phyloP scores from a whole-genome alignment of 2,329 filamentous ascomycete species.

The Epichloe baconii region DNA sequence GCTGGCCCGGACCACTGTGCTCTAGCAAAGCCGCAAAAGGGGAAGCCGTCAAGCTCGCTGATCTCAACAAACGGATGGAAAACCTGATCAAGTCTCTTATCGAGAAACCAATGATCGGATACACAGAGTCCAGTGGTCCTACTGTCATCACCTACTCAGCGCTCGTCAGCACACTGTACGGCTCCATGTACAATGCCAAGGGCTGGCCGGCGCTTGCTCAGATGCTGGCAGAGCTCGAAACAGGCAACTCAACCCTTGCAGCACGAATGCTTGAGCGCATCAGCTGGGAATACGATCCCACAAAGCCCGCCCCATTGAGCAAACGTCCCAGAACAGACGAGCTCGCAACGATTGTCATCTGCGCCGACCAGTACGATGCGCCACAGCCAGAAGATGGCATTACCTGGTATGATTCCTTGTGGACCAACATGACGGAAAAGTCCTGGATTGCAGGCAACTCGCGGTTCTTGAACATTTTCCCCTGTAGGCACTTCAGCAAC shows the following conservation, averaged over 20 bases:
- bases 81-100: conserved; percentile 24
- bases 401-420: conserved; percentile 32
- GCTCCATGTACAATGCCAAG: conserved; percentile 28
- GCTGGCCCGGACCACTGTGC: conserved; percentile 33
- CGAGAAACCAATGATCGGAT: conserved; percentile 25
- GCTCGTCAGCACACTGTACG: conserved; percentile 27
- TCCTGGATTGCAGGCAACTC: conserved; percentile 35
- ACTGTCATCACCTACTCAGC: conserved; percentile 32
- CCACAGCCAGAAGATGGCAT: conserved; percentile 23
- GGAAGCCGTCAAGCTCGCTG: conserved; percentile 19
- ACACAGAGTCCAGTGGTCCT: conserved; percentile 25
- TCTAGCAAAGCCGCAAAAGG: conserved; percentile 23
- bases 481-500: conserved; percentile 30
- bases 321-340: conserved; percentile 24
- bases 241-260: conserved; percentile 30
- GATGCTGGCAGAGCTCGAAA: conserved; percentile 30
- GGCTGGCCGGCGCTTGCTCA: conserved; percentile 29
- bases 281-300: conserved; percentile 30
- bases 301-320: conserved; percentile 15
- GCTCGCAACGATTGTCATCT: conserved; percentile 29
- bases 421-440: conserved; percentile 31
- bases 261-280: conserved; percentile 23
- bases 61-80: conserved; percentile 27
- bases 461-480: conserved; percentile 31
- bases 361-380: conserved; percentile 32